These are phyloP conservation scores for Fomitopsis schrenkii DNA, from an alignment of 1,284 basidiomycete genomes.

Conservation along the genomic window DNA sequence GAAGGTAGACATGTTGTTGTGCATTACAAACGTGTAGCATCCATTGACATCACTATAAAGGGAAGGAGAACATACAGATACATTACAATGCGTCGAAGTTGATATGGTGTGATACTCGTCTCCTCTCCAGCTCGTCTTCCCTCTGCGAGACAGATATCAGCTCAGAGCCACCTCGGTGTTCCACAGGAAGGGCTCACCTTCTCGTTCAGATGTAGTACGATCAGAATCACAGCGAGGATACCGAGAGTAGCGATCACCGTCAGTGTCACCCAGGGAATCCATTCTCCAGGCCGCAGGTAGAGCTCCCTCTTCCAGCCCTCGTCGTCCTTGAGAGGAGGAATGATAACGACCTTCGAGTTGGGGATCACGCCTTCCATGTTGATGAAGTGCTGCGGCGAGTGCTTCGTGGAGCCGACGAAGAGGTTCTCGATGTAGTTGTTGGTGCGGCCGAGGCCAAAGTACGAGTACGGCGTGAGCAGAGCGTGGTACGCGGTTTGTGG, in stretches of 20 bases:
- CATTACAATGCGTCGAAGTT: slow-evolving; percentile 90
- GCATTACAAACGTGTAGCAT: slow-evolving; percentile 12
- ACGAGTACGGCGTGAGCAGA: slow-evolving; percentile 88
- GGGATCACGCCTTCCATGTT: slow-evolving; percentile 97
- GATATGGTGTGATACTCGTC: slow-evolving; percentile 87
- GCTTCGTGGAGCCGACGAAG: slow-evolving; percentile 86
- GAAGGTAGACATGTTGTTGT: not conserved
- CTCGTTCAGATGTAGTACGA: slow-evolving; percentile 88
- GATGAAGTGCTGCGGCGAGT: slow-evolving; percentile 69
- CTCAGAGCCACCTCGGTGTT: not conserved
- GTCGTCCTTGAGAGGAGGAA: slow-evolving; percentile 59
- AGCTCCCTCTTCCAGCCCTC: slow-evolving; percentile 84
- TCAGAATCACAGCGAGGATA: slow-evolving; percentile 78
- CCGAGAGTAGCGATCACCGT: slow-evolving; percentile 76
- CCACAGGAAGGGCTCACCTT: slow-evolving; percentile 53
- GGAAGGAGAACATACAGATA: not conserved
- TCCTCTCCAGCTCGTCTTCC: slow-evolving; percentile 89
- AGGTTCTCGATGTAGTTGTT: slow-evolving; percentile 99
- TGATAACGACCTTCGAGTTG: slow-evolving; percentile 95
- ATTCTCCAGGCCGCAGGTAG: slow-evolving; percentile 91
- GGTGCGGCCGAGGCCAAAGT: slow-evolving; percentile 97
- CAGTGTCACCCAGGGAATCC: slow-evolving; percentile 96
- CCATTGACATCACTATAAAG: not conserved
- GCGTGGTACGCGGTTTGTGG: slow-evolving; percentile 91
- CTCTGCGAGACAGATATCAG: slow-evolving; percentile 43